Percentiles rank a stretch among this genome's conserved stretches.
Conservation (phyloP, 2,329 filamentous ascomycete genomes). For the Fusarium sp. region DNA sequence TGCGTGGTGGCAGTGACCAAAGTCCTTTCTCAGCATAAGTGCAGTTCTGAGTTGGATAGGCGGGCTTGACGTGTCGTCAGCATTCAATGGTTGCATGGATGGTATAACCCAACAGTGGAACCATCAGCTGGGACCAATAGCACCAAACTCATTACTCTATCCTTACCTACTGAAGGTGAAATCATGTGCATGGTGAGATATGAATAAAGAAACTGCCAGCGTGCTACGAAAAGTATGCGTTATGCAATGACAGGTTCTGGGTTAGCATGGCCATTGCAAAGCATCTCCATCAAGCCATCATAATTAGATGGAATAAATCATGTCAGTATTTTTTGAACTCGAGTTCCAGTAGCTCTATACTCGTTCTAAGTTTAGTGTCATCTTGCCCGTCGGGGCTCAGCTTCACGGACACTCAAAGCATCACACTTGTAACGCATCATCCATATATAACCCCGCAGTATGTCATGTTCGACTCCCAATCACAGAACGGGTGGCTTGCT, state of each 20-base stretch:
- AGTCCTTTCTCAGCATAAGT: slow-evolving; percentile 7
- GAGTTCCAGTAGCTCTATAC: neutral
- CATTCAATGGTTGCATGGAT: neutral
- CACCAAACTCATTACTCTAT: too few relatives aligned
- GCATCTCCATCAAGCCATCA: too few relatives aligned
- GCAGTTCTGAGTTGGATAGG: neutral
- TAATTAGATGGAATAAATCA: too few relatives aligned
- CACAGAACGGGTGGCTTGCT: neutral
- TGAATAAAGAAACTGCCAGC: too few relatives aligned
- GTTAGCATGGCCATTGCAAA: too few relatives aligned
- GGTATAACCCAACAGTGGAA: neutral
- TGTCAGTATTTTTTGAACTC: too few relatives aligned
- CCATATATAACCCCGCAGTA: neutral
- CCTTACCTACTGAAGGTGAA: neutral
- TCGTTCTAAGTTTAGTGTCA: neutral
- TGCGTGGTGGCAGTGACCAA: neutral
- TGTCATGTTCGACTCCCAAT: neutral
- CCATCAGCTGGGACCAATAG: neutral
- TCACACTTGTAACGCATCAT: neutral
- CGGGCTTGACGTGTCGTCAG: neutral
- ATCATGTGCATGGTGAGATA: neutral
- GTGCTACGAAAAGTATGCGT: too few relatives aligned
- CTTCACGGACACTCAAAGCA: neutral
- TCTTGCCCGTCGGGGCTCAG: neutral
- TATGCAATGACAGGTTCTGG: too few relatives aligned